These are phyloP conservation scores for Micractinium conductrix DNA, from an alignment of 139 green algal species.

Conservation along the genomic window DNA sequence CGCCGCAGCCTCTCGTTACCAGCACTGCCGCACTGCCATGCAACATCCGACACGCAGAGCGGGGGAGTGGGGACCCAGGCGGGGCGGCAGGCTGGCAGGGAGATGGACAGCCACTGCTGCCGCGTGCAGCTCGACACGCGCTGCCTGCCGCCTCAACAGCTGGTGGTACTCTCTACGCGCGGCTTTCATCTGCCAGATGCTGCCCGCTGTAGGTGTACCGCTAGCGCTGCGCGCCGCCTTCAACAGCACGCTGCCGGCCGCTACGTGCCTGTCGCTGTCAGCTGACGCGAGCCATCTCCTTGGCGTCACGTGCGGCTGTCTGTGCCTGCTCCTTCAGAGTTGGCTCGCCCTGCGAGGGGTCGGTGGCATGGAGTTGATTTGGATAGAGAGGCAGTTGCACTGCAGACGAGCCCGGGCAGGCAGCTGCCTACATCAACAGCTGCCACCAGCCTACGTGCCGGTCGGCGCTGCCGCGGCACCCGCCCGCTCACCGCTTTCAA, in stretches of 20 bases:
- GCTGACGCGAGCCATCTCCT: background rate
- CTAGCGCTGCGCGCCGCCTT: no score
- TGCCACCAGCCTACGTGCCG: background rate
- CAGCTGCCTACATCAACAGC: no score
- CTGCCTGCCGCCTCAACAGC: no score
- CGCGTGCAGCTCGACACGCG: no score
- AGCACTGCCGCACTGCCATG: background rate
- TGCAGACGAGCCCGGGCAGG: background rate
- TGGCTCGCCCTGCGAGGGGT: background rate
- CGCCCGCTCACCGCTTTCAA: background rate
- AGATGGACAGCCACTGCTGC: no score
- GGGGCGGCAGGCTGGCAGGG: no score
- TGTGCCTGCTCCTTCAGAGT: slow-evolving; percentile 6
- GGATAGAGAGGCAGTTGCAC: background rate
- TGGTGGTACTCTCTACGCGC: no score
- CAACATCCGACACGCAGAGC: background rate
- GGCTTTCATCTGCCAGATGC: no score
- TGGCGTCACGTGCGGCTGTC: background rate
- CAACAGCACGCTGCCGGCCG: no score
- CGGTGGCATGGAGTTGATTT: background rate
- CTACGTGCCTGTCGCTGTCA: background rate
- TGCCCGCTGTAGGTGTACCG: no score
- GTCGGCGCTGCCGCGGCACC: no score
- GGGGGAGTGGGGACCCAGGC: no score
- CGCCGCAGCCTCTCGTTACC: background rate